phyloP scores from a whole-genome alignment of 2,329 filamentous ascomycete genomes.

The Botrytis fabae region DNA sequence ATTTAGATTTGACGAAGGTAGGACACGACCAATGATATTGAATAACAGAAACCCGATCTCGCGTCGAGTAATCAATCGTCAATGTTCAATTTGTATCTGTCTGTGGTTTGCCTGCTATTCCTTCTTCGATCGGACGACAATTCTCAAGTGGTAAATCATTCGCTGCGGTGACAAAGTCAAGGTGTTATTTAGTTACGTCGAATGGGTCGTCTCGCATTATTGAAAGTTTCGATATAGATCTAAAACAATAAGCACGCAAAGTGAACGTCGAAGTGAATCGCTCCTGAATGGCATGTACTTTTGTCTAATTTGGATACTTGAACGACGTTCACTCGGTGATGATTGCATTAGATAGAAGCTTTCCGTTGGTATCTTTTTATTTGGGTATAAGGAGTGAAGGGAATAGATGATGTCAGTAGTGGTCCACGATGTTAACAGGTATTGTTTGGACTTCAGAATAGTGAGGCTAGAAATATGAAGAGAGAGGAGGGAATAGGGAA shows the following conservation, averaged over 20 bases:
- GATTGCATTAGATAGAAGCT: no score
- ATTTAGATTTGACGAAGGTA: not conserved
- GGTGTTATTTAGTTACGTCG: not conserved
- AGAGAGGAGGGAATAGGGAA: not conserved
- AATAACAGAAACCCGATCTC: no score
- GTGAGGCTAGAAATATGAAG: not conserved
- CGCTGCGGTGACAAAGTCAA: not conserved
- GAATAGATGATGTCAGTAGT: not conserved
- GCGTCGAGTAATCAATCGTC: not conserved
- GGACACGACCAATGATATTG: not conserved
- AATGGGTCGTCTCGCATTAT: no score
- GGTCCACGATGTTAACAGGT: not conserved
- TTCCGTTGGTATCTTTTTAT: not conserved
- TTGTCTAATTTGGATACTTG: not conserved
- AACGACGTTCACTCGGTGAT: not conserved
- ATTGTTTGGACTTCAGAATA: not conserved
- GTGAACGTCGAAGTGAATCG: not conserved
- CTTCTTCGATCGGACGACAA: not conserved
- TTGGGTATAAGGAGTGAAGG: not conserved
- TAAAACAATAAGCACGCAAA: not conserved
- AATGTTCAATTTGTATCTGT: not conserved
- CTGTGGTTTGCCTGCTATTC: not conserved
- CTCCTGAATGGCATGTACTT: not conserved
- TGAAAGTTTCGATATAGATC: not conserved
- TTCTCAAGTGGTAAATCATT: not conserved